phyloP scores from a whole-genome alignment of 768 basidiomycete species.

The Leccinum broughii region DNA sequence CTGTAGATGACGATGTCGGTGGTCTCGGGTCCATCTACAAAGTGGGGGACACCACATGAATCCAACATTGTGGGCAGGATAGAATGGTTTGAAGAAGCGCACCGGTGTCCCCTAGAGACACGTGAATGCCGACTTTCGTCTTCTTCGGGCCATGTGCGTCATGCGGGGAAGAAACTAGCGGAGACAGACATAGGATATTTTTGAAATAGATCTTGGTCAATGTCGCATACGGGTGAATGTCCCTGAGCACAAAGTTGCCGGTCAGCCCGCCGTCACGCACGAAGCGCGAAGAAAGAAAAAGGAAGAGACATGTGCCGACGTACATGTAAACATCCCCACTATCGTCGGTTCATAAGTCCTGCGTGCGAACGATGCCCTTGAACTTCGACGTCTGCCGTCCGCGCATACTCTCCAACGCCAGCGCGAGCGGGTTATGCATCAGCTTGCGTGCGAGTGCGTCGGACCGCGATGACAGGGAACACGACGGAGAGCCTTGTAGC shows the following conservation, averaged over 20 bases:
- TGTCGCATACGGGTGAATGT: conserved; percentile 67
- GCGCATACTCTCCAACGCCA: conserved; percentile 80
- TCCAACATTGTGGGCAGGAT: background rate
- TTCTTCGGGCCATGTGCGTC: conserved; percentile 23
- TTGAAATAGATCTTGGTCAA: conserved; percentile 69
- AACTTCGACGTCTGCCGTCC: conserved; percentile 64
- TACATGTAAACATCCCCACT: conserved; percentile 48
- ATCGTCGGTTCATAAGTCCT: conserved; percentile 61
- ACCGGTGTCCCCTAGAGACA: conserved; percentile 73
- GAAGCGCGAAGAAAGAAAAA: too few species aligned
- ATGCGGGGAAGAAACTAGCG: conserved; percentile 31
- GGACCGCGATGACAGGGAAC: conserved; percentile 19
- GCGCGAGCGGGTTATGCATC: conserved; percentile 68
- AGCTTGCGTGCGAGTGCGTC: conserved; percentile 38
- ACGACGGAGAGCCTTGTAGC: conserved; percentile 22
- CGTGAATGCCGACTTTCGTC: conserved; percentile 59
- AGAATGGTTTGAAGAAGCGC: background rate
- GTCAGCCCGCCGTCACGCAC: too few species aligned
- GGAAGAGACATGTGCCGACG: conserved; percentile 28
- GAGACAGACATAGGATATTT: conserved; percentile 59
- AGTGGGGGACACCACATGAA: background rate
- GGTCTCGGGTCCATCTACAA: conserved; percentile 64
- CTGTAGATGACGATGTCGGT: conserved; percentile 64
- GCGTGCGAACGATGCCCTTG: conserved; percentile 51
- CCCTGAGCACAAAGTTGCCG: conserved; percentile 40